Base-by-base conservation (phyloP, 1,284 basidiomycete genomes). In the Heliocybe sulcata region DNA sequence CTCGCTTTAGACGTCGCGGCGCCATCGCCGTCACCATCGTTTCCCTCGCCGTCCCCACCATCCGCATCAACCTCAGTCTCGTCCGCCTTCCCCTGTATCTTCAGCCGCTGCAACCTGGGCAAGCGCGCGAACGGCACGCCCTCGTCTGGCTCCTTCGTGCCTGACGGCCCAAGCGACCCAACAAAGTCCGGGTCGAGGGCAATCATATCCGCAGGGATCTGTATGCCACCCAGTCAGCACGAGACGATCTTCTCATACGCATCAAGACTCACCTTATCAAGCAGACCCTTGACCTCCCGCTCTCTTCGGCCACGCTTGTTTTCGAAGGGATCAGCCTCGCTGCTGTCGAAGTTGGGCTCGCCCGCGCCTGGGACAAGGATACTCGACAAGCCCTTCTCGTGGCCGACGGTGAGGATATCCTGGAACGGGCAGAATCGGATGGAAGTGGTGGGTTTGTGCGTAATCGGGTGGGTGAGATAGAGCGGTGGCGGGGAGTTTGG, bases 291-390 rank as follows among this genome's bases (percentile, higher is more conserved):
- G 60, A 99, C 94, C 70, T 99, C 97, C 58, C 92, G 79, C 75
- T 99, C 97, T 52, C 92, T 77, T 55, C 94, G 72, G 16, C 88
- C 79, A 57, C 83, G 86, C 71, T 83, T 87, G 62, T 87, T 85
- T 71, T 99, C 95, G 74, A 89, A 98, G 2, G 96, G 94, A 81
- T 99, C 95, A 0, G 92, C 90, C 72, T 99, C 96, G 22, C 79
- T 72, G 56, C 90, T 91, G 69, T 99, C 96, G 67, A 95, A 98
- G 76, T 97, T 94, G 47, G 94, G 85, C 69, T 99, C 95, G 42
- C 96, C 96, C 2, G 87, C 75, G 14, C 96, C 96, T 0, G 96
- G 96, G 0, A 99, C 87, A 54, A 99, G 76, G 48, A 98, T 78
- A 50, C 82, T 90, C 1, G 90, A 91, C 25, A 98, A 77, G 0